Evolutionary conservation across 2,329 filamentous ascomycete genomes (phyloP).

Genomic region (Phialophora macrospora): DNA sequence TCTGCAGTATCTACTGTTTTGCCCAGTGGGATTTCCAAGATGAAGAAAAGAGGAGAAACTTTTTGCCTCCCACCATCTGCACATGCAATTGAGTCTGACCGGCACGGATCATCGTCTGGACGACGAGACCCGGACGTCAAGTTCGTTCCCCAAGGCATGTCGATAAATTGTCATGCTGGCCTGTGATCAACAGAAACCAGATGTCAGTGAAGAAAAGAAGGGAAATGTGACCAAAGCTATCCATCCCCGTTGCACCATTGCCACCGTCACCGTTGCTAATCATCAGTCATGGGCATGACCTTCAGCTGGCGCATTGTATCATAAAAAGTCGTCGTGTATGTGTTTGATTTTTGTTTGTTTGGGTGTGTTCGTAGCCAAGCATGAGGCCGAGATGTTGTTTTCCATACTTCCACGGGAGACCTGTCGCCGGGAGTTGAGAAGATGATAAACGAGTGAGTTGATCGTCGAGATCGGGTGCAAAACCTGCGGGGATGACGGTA

Average conservation of each 20-base stretch:
- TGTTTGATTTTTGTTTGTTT: constrained; percentile 16
- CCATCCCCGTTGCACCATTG: background rate
- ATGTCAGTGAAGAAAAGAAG: constrained; percentile 1
- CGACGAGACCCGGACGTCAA: background rate
- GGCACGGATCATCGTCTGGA: background rate
- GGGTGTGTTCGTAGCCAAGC: constrained; percentile 22
- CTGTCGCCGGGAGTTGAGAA: constrained; percentile 24
- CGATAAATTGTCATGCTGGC: constrained; percentile 17
- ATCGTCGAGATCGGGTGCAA: constrained; percentile 37
- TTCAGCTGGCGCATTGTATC: constrained; percentile 2
- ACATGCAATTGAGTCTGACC: constrained; percentile 27
- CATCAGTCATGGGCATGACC: constrained; percentile 24
- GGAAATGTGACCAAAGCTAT: constrained; percentile 10
- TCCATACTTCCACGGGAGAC: constrained; percentile 30
- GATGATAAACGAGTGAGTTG: constrained; percentile 18
- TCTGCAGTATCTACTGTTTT: constrained; percentile 10
- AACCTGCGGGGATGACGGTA: constrained; percentile 33
- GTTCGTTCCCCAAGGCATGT: constrained; percentile 20
- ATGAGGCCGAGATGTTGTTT: constrained; percentile 18
- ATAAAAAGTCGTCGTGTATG: constrained; percentile 10
- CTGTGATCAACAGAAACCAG: constrained; percentile 6
- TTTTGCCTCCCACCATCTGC: constrained; percentile 34
- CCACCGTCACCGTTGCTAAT: constrained; percentile 26
- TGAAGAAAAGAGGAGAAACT: constrained; percentile 11
- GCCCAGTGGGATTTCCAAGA: constrained; percentile 8